Evolutionary conservation across 306 rosid genomes (phyloP), one percentile per base, ranked within the genome.

Genomic region (Casuarina glauca): DNA sequence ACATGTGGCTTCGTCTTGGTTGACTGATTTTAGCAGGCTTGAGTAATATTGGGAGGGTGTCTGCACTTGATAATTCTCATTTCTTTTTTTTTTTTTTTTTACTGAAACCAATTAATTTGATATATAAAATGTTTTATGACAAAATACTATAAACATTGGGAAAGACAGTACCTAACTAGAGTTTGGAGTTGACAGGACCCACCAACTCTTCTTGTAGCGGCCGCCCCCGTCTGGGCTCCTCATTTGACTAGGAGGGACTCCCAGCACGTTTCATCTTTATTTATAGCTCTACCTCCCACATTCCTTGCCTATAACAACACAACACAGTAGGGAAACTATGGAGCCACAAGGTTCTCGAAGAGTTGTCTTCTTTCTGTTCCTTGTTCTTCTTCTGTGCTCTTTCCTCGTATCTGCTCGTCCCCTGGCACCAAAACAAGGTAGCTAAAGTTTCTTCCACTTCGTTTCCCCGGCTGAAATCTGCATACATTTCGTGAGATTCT

Each of bases 341-440:
- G 80, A 74, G 83, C 88, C 82, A 53, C 91, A 82, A 57, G 74
- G 36, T 9, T 41, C 42, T 41, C 77, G 10, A 5, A 70, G 12
- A 52, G 53, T 42, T 45, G 15, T 87, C 80, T 10, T 75, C 74
- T 58, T 69, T 48, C 51, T 72, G 78, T 49, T 88, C 74, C 53
- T 72, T 48, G 57, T 72, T 79, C 42, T 88, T 64, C 80, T 88
- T 61, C 58, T 85, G 70, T 70, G 81, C 73, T 72, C 86, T 61
- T 83, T 72, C 55, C 80, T 81, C 16, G 60, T 68, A 49, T 78
- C 86, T 75, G 78, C 88, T 68, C 76, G 76, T 62, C 57, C 79
- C 58, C 82, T 83, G 57, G 53, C 71, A 66, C 64, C 74, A 19
- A 74, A 36, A 86, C 89, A 85, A 78, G 88, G 86, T 82, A 84